phyloP scores from a whole-genome alignment of 208 protist genomes.

The Leishmania mexicana region DNA sequence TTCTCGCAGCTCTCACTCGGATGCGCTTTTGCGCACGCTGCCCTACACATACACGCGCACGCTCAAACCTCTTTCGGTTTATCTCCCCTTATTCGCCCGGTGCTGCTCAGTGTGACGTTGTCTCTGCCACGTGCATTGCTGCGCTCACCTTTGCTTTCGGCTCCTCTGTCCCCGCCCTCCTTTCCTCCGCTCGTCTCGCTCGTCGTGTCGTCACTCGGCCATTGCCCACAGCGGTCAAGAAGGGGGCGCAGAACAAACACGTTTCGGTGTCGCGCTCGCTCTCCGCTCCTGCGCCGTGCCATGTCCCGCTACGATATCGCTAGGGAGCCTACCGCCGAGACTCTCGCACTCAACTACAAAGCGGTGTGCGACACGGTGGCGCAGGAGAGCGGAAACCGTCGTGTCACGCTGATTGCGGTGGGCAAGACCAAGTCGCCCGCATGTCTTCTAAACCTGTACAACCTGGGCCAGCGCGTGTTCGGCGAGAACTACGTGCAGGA shows the following conservation, averaged over 20 bases:
- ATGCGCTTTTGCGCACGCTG: neutral
- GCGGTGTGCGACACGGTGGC: conserved; percentile 41
- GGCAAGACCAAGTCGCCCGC: conserved; percentile 86
- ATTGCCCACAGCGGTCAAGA: neutral
- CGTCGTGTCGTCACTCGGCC: neutral
- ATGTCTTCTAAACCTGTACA: conserved; percentile 62
- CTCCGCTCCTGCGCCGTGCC: conserved; percentile 16
- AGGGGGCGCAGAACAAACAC: neutral
- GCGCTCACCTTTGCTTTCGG: too few relatives aligned
- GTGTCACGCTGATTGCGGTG: conserved; percentile 67
- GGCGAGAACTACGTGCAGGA: conserved; percentile 98
- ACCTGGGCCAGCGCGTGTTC: conserved; percentile 81
- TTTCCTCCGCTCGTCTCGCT: neutral
- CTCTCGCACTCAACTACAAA: conserved; percentile 63
- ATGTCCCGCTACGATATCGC: conserved; percentile 66
- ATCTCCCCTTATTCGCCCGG: neutral
- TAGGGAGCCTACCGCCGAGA: conserved; percentile 51
- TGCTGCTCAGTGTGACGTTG: neutral
- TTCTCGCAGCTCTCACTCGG: neutral
- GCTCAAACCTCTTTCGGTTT: too few relatives aligned
- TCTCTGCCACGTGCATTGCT: neutral
- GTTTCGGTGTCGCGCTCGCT: conserved; percentile 11
- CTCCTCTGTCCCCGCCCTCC: neutral
- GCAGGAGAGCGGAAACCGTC: conserved; percentile 33
- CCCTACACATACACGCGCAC: neutral